Percentiles rank a stretch among this genome's conserved stretches.
These are phyloP conservation scores for Salvia rosmarinus DNA, from an alignment of 257 asterid genomes.

Conservation along the genomic window DNA sequence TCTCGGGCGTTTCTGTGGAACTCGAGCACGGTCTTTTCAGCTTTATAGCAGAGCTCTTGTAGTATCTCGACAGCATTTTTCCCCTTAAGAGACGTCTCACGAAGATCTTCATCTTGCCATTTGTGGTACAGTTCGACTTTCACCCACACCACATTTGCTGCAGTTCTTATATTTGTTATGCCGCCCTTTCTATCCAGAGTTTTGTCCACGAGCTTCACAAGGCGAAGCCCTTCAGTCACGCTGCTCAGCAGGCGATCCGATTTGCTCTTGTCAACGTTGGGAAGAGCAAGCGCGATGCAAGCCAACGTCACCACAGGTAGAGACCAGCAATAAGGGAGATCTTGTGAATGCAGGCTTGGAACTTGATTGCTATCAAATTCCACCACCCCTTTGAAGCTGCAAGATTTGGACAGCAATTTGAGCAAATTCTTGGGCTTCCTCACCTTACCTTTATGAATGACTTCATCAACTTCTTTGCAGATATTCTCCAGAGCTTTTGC, in stretches of 20 bases:
- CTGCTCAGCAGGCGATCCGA: conserved; percentile 22
- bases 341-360: conserved; percentile 42
- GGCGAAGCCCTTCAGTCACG: conserved; percentile 42
- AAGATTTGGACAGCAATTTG: conserved; percentile 34
- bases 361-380: conserved; percentile 41
- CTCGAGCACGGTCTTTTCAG: conserved; percentile 37
- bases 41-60: conserved; percentile 30
- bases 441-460: conserved; percentile 36
- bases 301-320: conserved; percentile 50
- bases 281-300: conserved; percentile 50
- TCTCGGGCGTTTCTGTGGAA: conserved; percentile 34
- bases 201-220: conserved; percentile 39
- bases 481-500: conserved; percentile 34
- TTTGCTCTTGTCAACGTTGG: conserved; percentile 34
- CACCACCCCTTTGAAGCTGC: conserved; percentile 44
- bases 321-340: conserved; percentile 50
- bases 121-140: conserved; percentile 40
- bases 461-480: conserved; percentile 41
- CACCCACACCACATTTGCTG: conserved; percentile 47
- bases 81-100: conserved; percentile 26
- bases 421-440: conserved; percentile 39
- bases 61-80: conserved; percentile 28
- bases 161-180: conserved; percentile 35
- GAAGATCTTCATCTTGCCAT: conserved; percentile 45
- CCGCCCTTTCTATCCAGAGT: conserved; percentile 28